Base-by-base conservation (phyloP, 495 filamentous ascomycete genomes). In the Talaromyces proteolyticus region DNA sequence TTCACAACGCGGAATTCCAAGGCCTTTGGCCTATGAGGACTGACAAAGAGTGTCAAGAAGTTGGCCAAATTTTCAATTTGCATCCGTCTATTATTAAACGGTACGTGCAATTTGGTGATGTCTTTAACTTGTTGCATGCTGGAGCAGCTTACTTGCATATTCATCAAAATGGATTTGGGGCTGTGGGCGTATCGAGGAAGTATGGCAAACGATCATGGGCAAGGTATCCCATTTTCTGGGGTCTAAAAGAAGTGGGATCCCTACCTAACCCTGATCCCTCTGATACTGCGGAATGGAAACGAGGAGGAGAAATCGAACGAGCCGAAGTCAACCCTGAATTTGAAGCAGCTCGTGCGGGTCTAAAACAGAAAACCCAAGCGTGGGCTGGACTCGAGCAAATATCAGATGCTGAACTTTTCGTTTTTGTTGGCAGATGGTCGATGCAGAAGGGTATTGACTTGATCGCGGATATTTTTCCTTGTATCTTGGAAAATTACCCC, bases 361-460 rank as follows among this genome's bases (percentile, higher is more conserved):
- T 78, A 44, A 74, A 74, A 47, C 66, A 64, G 11, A 79, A 86
- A 56, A 82, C 84, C 8, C 84, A 87, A 57, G 75, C 79, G 55
- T 87, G 84, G 84, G 84, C 84, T 24, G 76, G 76, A 4, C 65
- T 87, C 0, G 66, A 80, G 5, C 64, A 77, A 51, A 70, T 84
- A 48, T 71, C 79, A 16, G 65, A 72, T 6, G 84, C 82, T 2
- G 84, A 87, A 43, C 68, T 87, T 2, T 79, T 87, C 47, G 83
- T 86, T 1, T 87, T 87, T 54, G 84, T 87, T 17, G 84, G 84
- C 20, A 78, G 84, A 22, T 87, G 84, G 84, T 83, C 78, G 10
- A 77, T 79, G 66, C 84, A 87, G 53, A 87, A 86, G 63, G 84
- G 84, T 25, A 72, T 87, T 25, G 84, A 87, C 61, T 64, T 86